A percentile compares a stretch with the other conserved stretches of the same genome.
Conservation (phyloP, 352 stramenopile species). For the Pythium utonaiense region DNA sequence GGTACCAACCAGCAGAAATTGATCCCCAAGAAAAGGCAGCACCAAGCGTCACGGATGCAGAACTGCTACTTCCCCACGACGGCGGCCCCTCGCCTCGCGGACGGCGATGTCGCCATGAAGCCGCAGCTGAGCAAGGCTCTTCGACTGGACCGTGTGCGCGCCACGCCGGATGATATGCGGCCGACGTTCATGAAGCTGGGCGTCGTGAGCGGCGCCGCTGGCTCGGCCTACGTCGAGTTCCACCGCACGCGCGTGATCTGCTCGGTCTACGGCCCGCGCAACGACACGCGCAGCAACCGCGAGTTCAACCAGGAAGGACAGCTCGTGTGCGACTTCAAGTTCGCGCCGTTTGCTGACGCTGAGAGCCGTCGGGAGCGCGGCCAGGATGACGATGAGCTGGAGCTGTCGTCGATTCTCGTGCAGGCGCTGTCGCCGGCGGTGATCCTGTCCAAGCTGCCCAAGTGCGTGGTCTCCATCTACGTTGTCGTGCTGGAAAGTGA, state of each 20-base stretch:
- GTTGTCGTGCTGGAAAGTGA: slow-evolving; percentile 86
- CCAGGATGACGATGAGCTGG: slow-evolving; percentile 77
- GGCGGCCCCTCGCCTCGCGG: slow-evolving; percentile 24
- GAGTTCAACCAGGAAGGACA: slow-evolving; percentile 87
- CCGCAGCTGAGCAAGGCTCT: slow-evolving; percentile 24
- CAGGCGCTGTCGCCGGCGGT: slow-evolving; percentile 79
- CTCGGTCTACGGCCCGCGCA: slow-evolving; percentile 85
- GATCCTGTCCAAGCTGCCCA: slow-evolving; percentile 85
- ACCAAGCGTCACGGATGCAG: slow-evolving; percentile 49
- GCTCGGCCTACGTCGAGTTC: slow-evolving; percentile 89
- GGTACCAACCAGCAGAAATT: slow-evolving; percentile 14
- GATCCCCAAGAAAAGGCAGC: background rate
- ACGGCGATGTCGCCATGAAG: slow-evolving; percentile 9
- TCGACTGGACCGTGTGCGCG: slow-evolving; percentile 36
- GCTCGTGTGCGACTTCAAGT: slow-evolving; percentile 87
- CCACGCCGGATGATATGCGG: slow-evolving; percentile 77
- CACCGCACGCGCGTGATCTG: slow-evolving; percentile 85
- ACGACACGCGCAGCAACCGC: slow-evolving; percentile 60
- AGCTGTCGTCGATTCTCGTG: slow-evolving; percentile 69
- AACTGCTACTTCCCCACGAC: slow-evolving; percentile 80
- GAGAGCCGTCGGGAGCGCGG: slow-evolving; percentile 58
- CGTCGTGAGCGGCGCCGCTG: slow-evolving; percentile 74
- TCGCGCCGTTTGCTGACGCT: slow-evolving; percentile 75
- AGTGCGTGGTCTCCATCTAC: slow-evolving; percentile 88
- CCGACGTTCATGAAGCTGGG: slow-evolving; percentile 83